These are phyloP conservation scores for Astragalus glycyphyllos DNA, from an alignment of 306 rosid species.

Conservation along the genomic window DNA sequence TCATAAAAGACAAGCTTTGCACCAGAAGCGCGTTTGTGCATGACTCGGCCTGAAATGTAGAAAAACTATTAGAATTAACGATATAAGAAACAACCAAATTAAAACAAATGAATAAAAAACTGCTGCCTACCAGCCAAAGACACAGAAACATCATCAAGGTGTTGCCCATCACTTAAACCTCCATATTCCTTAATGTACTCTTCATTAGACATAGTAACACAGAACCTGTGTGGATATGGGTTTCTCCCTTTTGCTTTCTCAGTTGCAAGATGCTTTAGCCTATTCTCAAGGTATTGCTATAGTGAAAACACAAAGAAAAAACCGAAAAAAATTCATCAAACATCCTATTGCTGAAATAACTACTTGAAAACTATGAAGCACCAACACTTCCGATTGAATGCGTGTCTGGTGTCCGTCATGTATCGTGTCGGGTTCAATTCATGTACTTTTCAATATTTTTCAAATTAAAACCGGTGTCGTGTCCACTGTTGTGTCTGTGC, in stretches of 20 bases:
- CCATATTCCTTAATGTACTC: conserved; percentile 59
- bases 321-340: neutral
- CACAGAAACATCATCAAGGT: conserved; percentile 65
- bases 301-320: conserved; percentile 25
- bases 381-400: no score
- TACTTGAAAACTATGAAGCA: no score
- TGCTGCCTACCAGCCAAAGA: conserved; percentile 70
- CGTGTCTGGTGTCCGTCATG: no score
- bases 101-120: conserved; percentile 41
- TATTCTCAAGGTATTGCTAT: conserved; percentile 89
- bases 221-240: conserved; percentile 87
- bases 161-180: conserved; percentile 69
- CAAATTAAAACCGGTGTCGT: no score
- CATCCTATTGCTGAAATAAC: conserved; percentile 8
- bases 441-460: no score
- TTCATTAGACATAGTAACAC: conserved; percentile 57
- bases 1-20: conserved; percentile 81
- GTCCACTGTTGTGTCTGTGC: no score
- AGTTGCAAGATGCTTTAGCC: conserved; percentile 70
- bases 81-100: neutral
- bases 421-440: no score
- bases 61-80: neutral
- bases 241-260: conserved; percentile 62
- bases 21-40: conserved; percentile 71
- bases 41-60: conserved; percentile 60